Evolutionary conservation across 1,284 basidiomycete species (phyloP).

Genomic region (Irpex sp.): DNA sequence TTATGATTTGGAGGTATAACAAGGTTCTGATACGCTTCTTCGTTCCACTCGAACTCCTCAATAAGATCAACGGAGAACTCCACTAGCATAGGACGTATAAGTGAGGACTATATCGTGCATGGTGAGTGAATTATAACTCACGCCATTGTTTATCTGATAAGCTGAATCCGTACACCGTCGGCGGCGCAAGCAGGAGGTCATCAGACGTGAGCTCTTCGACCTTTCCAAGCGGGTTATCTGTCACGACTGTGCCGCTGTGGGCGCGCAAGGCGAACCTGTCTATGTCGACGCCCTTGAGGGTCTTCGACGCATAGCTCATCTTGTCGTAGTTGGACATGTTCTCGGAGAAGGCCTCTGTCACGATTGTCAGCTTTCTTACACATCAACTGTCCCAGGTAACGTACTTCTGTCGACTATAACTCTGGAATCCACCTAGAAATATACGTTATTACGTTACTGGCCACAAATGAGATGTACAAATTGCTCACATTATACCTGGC

Average conservation of each 20-base stretch:
- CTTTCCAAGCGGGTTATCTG: conserved; percentile 9
- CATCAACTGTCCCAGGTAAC: conserved; percentile 8
- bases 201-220: conserved; percentile 41
- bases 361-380: neutral
- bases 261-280: conserved; percentile 25
- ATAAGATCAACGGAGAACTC: conserved; percentile 55
- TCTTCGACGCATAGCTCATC: conserved; percentile 24
- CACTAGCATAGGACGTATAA: conserved; percentile 29
- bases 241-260: neutral
- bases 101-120: too few species aligned
- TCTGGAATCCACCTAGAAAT: conserved; percentile 29
- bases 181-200: conserved; percentile 48
- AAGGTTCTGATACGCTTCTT: conserved; percentile 54
- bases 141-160: conserved; percentile 57
- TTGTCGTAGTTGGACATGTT: conserved; percentile 28
- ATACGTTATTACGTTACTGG: too few species aligned
- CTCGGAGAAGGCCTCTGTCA: conserved; percentile 26
- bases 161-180: conserved; percentile 59
- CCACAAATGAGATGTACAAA: neutral
- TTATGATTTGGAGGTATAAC: conserved; percentile 53
- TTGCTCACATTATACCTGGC: conserved; percentile 45
- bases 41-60: conserved; percentile 49
- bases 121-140: conserved; percentile 23
- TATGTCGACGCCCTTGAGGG: conserved; percentile 25
- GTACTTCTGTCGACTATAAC: conserved; percentile 57